These are phyloP conservation scores for Plectosphaerella cucumerina DNA, from an alignment of 2,329 filamentous ascomycete species.

Conservation along the genomic window DNA sequence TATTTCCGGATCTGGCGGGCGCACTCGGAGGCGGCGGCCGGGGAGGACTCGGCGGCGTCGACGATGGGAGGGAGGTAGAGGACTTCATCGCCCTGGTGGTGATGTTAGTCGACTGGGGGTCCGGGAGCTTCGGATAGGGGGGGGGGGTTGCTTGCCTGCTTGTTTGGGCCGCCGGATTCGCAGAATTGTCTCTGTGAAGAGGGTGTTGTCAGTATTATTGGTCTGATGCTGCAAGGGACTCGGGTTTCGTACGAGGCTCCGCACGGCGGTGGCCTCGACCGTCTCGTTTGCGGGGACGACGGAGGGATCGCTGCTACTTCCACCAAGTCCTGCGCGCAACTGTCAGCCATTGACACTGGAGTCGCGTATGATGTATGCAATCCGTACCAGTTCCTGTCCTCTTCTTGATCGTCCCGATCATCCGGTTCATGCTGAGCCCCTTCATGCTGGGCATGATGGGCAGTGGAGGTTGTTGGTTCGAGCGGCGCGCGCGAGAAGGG, in stretches of 20 bases:
- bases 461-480: too few species aligned
- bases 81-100: constrained; percentile 75
- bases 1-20: constrained; percentile 79
- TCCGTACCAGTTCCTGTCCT: constrained; percentile 25
- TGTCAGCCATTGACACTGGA: constrained; percentile 5
- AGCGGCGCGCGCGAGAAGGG: not conserved
- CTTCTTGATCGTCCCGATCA: constrained; percentile 52
- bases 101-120: not conserved
- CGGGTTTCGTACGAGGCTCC: constrained; percentile 56
- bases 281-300: not conserved
- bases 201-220: not conserved
- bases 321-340: constrained; percentile 10
- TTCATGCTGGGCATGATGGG: constrained; percentile 41
- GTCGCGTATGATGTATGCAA: not conserved
- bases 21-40: constrained; percentile 76
- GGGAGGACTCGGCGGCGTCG: constrained; percentile 90
- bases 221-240: not conserved
- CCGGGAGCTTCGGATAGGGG: not conserved
- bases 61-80: constrained; percentile 91
- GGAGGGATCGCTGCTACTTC: constrained; percentile 2
- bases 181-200: constrained; percentile 70
- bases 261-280: constrained; percentile 56
- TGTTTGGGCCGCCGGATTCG: constrained; percentile 61
- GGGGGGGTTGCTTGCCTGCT: constrained; percentile 32
- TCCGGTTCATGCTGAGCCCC: constrained; percentile 50